phyloP scores from a whole-genome alignment of 805 yeast species.

The Ogataea siamensis region DNA sequence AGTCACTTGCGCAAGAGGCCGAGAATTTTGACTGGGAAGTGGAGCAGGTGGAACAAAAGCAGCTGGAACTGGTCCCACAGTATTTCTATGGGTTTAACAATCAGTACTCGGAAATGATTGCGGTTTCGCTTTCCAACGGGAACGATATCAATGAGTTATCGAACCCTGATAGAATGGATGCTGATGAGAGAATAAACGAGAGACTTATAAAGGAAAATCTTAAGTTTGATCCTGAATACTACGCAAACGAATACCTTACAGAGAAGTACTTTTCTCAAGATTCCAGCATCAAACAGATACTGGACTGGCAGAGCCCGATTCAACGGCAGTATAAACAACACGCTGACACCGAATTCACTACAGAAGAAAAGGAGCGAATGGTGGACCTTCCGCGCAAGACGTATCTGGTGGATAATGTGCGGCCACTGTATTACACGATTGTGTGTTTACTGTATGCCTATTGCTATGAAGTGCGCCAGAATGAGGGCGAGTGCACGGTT shows the following conservation, averaged over 20 bases:
- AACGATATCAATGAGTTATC: conserved; percentile 89
- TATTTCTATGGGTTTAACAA: conserved; percentile 79
- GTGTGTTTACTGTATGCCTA: conserved; percentile 69
- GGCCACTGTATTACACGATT: conserved; percentile 60
- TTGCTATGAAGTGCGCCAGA: conserved; percentile 72
- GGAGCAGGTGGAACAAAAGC: conserved; percentile 51
- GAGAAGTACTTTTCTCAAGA: conserved; percentile 49
- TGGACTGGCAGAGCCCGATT: conserved; percentile 54
- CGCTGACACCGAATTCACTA: conserved; percentile 50
- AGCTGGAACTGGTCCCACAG: conserved; percentile 6
- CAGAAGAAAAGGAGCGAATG: conserved; percentile 66
- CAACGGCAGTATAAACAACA: conserved; percentile 45
- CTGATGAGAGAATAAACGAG: conserved; percentile 61
- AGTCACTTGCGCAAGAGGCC: conserved; percentile 44
- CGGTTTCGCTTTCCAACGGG: conserved; percentile 70
- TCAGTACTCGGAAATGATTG: conserved; percentile 57
- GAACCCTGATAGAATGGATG: conserved; percentile 68
- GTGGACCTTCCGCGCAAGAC: conserved; percentile 61
- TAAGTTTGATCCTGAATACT: conserved; percentile 85
- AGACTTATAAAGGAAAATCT: conserved; percentile 64
- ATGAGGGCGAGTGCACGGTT: conserved; percentile 64
- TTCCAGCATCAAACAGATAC: conserved; percentile 46
- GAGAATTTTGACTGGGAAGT: conserved; percentile 84
- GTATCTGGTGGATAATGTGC: conserved; percentile 53
- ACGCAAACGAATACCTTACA: conserved; percentile 76